Conservation (phyloP, 2,329 filamentous ascomycete species). For the Sporothrix dimorphospora region DNA sequence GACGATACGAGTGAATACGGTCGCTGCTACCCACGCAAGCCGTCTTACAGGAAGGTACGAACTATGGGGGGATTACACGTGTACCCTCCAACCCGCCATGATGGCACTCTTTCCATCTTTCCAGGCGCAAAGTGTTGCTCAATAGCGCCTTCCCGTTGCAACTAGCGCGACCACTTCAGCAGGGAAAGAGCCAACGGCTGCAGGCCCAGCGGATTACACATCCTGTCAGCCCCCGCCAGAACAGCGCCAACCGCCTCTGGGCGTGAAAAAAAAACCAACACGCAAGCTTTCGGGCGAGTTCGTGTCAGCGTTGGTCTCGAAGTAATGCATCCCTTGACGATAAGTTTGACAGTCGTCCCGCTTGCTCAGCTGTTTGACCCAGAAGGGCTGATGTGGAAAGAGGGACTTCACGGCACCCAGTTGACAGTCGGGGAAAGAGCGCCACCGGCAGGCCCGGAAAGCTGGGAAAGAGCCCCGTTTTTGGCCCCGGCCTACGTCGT, state of each 20-base stretch:
- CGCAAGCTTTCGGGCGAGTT: not conserved
- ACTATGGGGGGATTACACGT: conserved; percentile 12
- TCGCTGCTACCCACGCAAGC: not conserved
- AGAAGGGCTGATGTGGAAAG: not conserved
- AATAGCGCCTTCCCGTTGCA: conserved; percentile 13
- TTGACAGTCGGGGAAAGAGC: not conserved
- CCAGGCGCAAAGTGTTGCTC: not conserved
- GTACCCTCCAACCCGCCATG: not conserved
- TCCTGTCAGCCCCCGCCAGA: not conserved
- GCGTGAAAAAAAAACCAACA: not conserved
- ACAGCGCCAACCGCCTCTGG: not conserved
- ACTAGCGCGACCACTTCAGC: conserved; percentile 11
- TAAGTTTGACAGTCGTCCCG: not conserved
- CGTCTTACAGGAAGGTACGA: not conserved
- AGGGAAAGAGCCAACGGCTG: conserved; percentile 11
- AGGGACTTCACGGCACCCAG: not conserved
- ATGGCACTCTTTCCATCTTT: not conserved
- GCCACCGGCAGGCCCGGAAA: conserved; percentile 23
- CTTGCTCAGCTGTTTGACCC: not conserved
- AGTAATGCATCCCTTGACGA: not conserved
- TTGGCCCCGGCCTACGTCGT: not conserved
- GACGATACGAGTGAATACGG: not conserved
- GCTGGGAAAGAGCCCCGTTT: not conserved
- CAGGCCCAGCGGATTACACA: not conserved
- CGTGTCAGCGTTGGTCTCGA: not conserved